These are phyloP conservation scores for Bipolaris oryzae DNA, from an alignment of 2,329 filamentous ascomycete genomes.

Conservation along the genomic window DNA sequence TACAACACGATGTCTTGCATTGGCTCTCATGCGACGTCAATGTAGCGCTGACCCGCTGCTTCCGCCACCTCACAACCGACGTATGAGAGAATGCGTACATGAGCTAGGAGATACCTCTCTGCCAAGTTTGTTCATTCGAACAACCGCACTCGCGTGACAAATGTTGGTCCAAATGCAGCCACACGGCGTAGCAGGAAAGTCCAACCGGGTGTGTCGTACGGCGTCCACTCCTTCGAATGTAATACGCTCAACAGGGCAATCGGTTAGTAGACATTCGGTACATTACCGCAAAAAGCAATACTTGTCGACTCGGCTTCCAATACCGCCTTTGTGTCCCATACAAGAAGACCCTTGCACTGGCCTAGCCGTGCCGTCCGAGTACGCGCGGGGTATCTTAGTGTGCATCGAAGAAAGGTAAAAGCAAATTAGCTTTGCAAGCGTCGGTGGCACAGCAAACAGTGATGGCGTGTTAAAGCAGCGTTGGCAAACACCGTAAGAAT, in stretches of 20 bases:
- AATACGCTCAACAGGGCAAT: slow-evolving; percentile 14
- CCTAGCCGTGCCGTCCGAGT: slow-evolving; percentile 5
- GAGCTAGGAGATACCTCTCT: slow-evolving; percentile 4
- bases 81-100: not conserved
- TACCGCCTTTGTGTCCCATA: slow-evolving; percentile 12
- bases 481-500: not conserved
- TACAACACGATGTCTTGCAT: slow-evolving; percentile 16
- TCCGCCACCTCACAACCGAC: slow-evolving; percentile 2
- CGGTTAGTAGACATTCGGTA: slow-evolving; percentile 22
- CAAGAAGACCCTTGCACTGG: slow-evolving; percentile 8
- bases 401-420: slow-evolving; percentile 16
- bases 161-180: slow-evolving; percentile 15
- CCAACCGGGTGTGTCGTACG: slow-evolving; percentile 8
- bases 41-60: slow-evolving; percentile 5
- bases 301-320: slow-evolving; percentile 13
- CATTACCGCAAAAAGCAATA: slow-evolving; percentile 13
- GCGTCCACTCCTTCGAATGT: slow-evolving; percentile 5
- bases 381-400: slow-evolving; percentile 16
- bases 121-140: slow-evolving; percentile 1
- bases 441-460: slow-evolving; percentile 3
- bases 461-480: slow-evolving; percentile 15
- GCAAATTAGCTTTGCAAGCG: slow-evolving; percentile 9
- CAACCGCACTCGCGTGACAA: slow-evolving; percentile 5
- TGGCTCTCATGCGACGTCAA: slow-evolving; percentile 2
- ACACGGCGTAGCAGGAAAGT: slow-evolving; percentile 16